Conservation (phyloP, 129 eudicot genomes). For the Arctium lappa region DNA sequence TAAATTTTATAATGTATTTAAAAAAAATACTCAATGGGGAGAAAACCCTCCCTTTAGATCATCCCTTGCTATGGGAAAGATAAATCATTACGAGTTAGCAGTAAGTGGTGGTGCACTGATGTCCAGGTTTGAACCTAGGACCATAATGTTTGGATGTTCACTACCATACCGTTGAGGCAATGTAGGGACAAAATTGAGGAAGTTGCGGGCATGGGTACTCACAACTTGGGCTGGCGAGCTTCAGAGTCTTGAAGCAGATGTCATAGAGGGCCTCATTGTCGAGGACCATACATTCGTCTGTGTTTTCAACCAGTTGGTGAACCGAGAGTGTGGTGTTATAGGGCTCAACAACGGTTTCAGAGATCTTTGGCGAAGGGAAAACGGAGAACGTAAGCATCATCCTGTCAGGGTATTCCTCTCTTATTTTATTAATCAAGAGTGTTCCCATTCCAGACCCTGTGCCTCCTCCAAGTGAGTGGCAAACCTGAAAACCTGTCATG, state of each 20-base stretch:
- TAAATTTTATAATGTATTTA: no score
- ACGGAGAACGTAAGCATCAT: slow-evolving; percentile 54
- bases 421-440: slow-evolving; percentile 47
- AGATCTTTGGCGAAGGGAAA: slow-evolving; percentile 49
- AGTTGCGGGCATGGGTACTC: background rate
- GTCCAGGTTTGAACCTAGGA: no score
- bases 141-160: no score
- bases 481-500: slow-evolving; percentile 46
- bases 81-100: no score
- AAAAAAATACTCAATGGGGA: no score
- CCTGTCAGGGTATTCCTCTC: slow-evolving; percentile 56
- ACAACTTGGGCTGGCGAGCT: slow-evolving; percentile 48
- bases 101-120: no score
- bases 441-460: slow-evolving; percentile 60
- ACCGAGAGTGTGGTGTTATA: slow-evolving; percentile 49
- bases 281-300: slow-evolving; percentile 53
- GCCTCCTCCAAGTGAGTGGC: slow-evolving; percentile 56
- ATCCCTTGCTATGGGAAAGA: no score
- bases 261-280: slow-evolving; percentile 52
- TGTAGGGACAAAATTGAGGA: background rate
- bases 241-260: slow-evolving; percentile 46
- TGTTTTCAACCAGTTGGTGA: slow-evolving; percentile 51
- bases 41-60: no score
- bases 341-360: slow-evolving; percentile 53
- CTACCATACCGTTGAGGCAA: no score